Percentiles rank a stretch among this genome's conserved stretches.
Conservation (phyloP, 306 rosid genomes). For the Datisca glomerata region DNA sequence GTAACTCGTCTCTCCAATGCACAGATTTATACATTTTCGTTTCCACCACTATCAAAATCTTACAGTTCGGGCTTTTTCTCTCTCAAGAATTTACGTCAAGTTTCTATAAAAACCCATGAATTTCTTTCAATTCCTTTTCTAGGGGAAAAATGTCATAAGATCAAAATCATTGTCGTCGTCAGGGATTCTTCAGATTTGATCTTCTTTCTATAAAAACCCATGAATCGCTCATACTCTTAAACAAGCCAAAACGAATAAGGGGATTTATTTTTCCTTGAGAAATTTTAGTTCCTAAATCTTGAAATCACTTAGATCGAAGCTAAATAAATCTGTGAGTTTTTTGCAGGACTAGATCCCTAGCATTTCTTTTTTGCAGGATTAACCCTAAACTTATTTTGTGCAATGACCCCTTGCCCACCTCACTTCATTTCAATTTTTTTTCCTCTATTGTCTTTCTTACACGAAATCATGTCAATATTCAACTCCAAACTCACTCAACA, state of each 20-base stretch:
- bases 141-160: conserved; percentile 6
- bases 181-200: conserved; percentile 46
- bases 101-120: conserved; percentile 18
- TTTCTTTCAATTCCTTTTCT: conserved; percentile 23
- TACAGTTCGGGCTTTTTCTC: conserved; percentile 2
- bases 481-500: too few species aligned
- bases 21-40: conserved; percentile 59
- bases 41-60: conserved; percentile 17
- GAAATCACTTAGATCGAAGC: too few species aligned
- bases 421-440: too few species aligned
- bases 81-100: conserved; percentile 28
- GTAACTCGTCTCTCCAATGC: conserved; percentile 68
- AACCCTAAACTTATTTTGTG: too few species aligned
- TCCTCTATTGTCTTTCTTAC: too few species aligned
- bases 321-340: too few species aligned
- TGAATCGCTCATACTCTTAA: conserved; percentile 22
- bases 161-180: conserved; percentile 26
- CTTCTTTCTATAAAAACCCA: conserved; percentile 52
- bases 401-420: too few species aligned
- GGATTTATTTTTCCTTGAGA: conserved; percentile 23
- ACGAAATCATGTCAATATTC: too few species aligned
- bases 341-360: too few species aligned
- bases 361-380: too few species aligned
- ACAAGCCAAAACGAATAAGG: conserved; percentile 13
- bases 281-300: conserved; percentile 64